Percentiles rank a stretch among this genome's conserved stretches.
phyloP scores from a whole-genome alignment of 768 basidiomycete species.

The Lentinula raphanica region DNA sequence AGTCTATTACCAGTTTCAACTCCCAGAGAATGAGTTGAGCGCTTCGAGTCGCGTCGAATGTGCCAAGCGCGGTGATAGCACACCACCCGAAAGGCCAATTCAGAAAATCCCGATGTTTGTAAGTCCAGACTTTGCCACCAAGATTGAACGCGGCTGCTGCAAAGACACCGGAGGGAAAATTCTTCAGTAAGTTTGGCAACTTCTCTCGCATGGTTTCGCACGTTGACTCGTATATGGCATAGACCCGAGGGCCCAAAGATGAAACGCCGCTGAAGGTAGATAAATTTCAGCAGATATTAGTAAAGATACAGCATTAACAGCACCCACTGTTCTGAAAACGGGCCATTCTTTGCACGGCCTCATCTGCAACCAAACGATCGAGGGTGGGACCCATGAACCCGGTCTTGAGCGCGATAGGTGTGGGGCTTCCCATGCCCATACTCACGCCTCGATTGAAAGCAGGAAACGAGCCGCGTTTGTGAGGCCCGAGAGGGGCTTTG shows the following conservation, averaged over 20 bases:
- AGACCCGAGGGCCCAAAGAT: slow-evolving; percentile 12
- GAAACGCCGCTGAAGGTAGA: slow-evolving; percentile 6
- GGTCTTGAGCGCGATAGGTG: neutral
- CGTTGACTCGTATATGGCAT: slow-evolving; percentile 6
- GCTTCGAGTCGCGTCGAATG: neutral
- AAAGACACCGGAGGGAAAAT: slow-evolving; percentile 16
- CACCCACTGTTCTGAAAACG: neutral
- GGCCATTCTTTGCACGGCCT: neutral
- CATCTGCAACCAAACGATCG: neutral
- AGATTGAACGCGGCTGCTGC: slow-evolving; percentile 21
- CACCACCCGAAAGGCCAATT: slow-evolving; percentile 20
- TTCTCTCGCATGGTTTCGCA: neutral
- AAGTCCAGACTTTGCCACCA: slow-evolving; percentile 9
- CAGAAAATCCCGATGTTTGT: slow-evolving; percentile 13
- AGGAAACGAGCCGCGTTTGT: neutral
- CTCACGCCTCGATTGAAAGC: neutral
- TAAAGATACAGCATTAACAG: no score
- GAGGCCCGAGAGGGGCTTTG: neutral
- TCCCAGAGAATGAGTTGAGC: no score
- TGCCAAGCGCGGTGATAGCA: slow-evolving; percentile 15
- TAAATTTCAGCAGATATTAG: no score
- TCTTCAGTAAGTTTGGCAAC: neutral
- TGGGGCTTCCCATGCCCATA: neutral
- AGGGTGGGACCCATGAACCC: neutral
- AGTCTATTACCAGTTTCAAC: slow-evolving; percentile 5